Evolutionary conservation across 2,329 filamentous ascomycete species (phyloP).

Genomic region (Colletotrichum sp.): DNA sequence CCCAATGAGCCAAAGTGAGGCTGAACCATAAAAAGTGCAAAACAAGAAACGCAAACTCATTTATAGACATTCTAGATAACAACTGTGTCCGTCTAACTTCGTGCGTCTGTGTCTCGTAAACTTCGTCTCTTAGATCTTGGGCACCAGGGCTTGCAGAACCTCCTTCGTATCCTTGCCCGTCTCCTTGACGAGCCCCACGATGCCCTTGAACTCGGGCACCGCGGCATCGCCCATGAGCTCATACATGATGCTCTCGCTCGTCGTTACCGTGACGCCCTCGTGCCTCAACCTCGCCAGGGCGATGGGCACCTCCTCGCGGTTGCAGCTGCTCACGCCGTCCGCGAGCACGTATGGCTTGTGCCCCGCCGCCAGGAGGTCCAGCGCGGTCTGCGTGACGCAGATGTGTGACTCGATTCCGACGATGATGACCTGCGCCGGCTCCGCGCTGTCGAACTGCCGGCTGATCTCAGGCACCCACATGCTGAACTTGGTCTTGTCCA

Average conservation of each 20-base stretch:
- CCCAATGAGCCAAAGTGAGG: conserved; percentile 13
- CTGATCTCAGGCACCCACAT: conserved; percentile 80
- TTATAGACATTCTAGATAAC: neutral
- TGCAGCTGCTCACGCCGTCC: conserved; percentile 89
- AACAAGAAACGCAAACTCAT: neutral
- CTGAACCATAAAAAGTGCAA: neutral
- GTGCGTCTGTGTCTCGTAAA: neutral
- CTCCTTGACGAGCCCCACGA: conserved; percentile 82
- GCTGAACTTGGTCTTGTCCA: conserved; percentile 90
- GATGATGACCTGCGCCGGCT: conserved; percentile 67
- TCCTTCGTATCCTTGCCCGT: conserved; percentile 72
- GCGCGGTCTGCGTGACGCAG: conserved; percentile 89
- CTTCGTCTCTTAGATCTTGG: conserved; percentile 51
- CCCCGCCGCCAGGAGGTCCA: conserved; percentile 78
- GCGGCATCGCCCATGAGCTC: conserved; percentile 86
- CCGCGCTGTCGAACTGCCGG: conserved; percentile 34
- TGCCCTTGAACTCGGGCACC: conserved; percentile 72
- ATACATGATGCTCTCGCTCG: conserved; percentile 89
- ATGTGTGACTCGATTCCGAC: conserved; percentile 95
- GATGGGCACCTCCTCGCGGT: conserved; percentile 79
- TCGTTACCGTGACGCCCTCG: conserved; percentile 81
- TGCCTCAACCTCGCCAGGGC: conserved; percentile 78
- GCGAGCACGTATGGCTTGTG: conserved; percentile 87
- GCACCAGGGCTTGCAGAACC: conserved; percentile 70
- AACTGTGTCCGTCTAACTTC: neutral